Evolutionary conservation across 2,329 filamentous ascomycete species (phyloP), one percentile per base, ranked within the genome.

Genomic region (Cladosporium sp.): DNA sequence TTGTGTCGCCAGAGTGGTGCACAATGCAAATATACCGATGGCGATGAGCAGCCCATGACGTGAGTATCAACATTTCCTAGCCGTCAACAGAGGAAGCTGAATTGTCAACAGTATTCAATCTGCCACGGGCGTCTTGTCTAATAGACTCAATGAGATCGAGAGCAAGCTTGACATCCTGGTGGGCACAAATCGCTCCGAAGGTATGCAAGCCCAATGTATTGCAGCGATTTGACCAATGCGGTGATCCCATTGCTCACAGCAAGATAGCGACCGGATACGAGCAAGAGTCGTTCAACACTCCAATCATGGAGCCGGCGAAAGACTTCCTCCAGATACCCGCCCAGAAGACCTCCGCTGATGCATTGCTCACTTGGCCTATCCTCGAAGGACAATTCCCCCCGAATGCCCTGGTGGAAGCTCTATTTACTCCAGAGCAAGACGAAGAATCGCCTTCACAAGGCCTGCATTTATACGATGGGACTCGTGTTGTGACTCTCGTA

Each of bases 401-500:
- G 27, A 58, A 55, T 38, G 47, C 55, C 32, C 50, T 64, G 12
- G 58, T 61, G 27, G 56, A 56, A 4, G 49, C 50, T 2, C 44
- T 59, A 13, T 59, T 60, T 20, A 52, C 50, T 18, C 20, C 24
- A 29, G 34, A 27, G 13, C 12, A 22, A 13, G 52, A 50, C 20
- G 19, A 20, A 7, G 37, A 44, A 12, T 29, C 30, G 8, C 12
- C 51, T 18, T 47, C 45, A 8, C 40, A 49, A 27, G 55, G 54
- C 13, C 32, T 54, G 11, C 50, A 44, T 3, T 53, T 53, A 5
- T 50, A 59, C 4, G 22, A 56, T 8, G 66, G 67, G 20, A 62
- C 65, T 18, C 56, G 59, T n/a, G 63, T 68, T 2, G 60, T 56
- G 3, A 13, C 43, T 5, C 52, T 69, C 12, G 56, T 69, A 11